Percentiles rank a stretch among this genome's conserved stretches.
Evolutionary conservation across 345 rosid species (phyloP).

Genomic region (Heritiera littoralis): DNA sequence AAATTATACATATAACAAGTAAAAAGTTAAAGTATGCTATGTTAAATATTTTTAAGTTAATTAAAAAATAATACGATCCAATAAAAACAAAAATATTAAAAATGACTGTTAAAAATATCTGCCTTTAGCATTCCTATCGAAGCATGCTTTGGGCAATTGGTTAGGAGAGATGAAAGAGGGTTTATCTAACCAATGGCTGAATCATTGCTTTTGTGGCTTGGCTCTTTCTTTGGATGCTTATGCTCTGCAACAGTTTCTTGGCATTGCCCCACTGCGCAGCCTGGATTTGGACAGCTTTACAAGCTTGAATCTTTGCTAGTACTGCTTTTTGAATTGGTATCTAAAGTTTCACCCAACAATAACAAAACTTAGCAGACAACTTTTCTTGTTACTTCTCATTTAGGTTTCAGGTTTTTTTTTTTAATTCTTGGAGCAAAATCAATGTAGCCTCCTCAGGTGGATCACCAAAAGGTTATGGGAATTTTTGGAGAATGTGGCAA

Average conservation of each 20-base stretch:
- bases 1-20: too few species aligned
- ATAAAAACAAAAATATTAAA: too few species aligned
- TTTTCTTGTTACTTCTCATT: slow-evolving; percentile 1
- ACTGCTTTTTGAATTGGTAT: background rate
- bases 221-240: slow-evolving; percentile 41
- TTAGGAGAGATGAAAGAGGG: background rate
- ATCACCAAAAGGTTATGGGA: background rate
- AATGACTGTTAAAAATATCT: too few species aligned
- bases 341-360: background rate
- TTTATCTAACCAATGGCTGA: background rate
- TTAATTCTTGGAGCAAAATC: background rate
- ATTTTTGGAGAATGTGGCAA: background rate
- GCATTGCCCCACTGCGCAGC: slow-evolving; percentile 23
- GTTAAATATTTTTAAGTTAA: too few species aligned
- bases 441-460: background rate
- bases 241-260: background rate
- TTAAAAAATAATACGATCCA: too few species aligned
- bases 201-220: background rate
- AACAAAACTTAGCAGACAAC: background rate
- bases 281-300: slow-evolving; percentile 29
- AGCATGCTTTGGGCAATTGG: background rate
- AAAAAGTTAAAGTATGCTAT: too few species aligned
- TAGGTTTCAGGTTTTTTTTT: too few species aligned
- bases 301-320: slow-evolving; percentile 6
- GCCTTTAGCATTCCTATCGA: too few species aligned